Conservation (phyloP, 129 eudicot genomes). For the Arctium lappa region DNA sequence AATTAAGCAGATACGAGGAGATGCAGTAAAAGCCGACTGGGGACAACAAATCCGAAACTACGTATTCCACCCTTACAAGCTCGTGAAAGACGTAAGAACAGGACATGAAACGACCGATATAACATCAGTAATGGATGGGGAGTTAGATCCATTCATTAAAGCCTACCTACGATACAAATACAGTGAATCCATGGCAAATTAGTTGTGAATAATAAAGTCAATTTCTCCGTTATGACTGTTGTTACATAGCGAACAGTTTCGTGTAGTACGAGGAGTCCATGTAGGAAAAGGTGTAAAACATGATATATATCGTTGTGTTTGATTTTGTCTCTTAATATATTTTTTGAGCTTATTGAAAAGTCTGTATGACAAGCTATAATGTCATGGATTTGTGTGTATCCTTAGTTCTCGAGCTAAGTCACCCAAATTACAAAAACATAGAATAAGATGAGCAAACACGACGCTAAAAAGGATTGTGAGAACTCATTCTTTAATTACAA, state of each 20-base stretch:
- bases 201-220: neutral
- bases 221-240: neutral
- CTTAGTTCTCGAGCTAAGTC: too few species aligned
- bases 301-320: too few species aligned
- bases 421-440: too few species aligned
- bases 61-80: slow-evolving; percentile 96
- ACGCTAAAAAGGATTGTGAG: too few species aligned
- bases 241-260: neutral
- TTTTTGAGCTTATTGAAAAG: too few species aligned
- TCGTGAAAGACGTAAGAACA: slow-evolving; percentile 91
- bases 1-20: slow-evolving; percentile 93
- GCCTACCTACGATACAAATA: slow-evolving; percentile 79
- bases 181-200: slow-evolving; percentile 41
- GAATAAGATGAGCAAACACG: too few species aligned
- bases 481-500: too few species aligned
- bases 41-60: slow-evolving; percentile 94
- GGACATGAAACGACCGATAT: slow-evolving; percentile 81
- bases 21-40: slow-evolving; percentile 93
- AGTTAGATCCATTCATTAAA: slow-evolving; percentile 86
- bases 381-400: too few species aligned
- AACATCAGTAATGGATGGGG: slow-evolving; percentile 94
- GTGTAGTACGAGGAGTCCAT: neutral
- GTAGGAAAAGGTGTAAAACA: too few species aligned
- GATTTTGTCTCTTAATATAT: too few species aligned
- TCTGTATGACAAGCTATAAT: too few species aligned